Evolutionary conservation across 83 land plant genomes (phyloP).

Genomic region (Larix sibirica): DNA sequence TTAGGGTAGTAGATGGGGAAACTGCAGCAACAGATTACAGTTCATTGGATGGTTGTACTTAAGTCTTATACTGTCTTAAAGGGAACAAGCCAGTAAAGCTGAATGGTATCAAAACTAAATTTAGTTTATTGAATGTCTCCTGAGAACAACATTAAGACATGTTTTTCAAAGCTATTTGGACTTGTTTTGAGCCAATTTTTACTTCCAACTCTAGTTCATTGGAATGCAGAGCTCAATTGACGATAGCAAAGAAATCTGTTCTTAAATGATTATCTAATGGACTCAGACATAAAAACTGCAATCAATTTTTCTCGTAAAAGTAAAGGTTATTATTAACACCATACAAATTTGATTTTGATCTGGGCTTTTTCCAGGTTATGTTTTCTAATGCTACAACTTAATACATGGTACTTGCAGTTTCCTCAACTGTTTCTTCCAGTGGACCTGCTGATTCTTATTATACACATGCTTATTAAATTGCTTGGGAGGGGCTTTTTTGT

Average conservation of each 20-base stretch:
- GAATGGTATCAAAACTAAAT: background rate
- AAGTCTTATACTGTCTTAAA: background rate
- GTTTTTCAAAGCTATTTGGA: background rate
- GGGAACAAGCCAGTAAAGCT: background rate
- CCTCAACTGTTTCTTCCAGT: too few species aligned
- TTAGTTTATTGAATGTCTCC: background rate
- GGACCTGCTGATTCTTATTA: too few species aligned
- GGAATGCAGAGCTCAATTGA: background rate
- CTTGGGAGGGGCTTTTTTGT: too few species aligned
- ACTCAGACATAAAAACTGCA: background rate
- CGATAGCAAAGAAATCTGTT: background rate
- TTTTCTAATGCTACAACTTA: too few species aligned
- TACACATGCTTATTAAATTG: too few species aligned
- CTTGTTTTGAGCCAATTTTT: background rate
- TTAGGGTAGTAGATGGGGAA: background rate
- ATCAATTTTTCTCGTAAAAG: background rate
- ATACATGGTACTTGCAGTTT: too few species aligned
- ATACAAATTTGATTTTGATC: background rate
- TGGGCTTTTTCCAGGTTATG: too few species aligned
- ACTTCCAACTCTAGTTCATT: background rate
- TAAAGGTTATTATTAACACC: background rate
- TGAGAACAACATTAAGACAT: background rate
- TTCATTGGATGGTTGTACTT: background rate
- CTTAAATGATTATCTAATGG: background rate
- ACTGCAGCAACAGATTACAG: background rate